Base-by-base conservation (phyloP, 2,329 filamentous ascomycete species). In the Cercospora janseana region DNA sequence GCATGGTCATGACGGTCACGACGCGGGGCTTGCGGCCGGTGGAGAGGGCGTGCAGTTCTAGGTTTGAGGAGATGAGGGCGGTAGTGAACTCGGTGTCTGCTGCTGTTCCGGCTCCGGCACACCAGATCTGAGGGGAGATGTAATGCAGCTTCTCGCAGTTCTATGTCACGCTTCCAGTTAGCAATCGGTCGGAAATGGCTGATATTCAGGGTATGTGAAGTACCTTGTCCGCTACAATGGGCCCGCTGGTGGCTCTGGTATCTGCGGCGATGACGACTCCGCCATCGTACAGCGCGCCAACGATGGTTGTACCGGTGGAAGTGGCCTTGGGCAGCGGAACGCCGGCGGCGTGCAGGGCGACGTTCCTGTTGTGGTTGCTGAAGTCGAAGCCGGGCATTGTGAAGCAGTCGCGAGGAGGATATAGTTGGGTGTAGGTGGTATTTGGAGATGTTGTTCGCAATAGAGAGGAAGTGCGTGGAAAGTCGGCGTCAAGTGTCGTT, bases 61-160 rank as follows among this genome's bases (percentile, higher is more conserved):
- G 86, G 77, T 97, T 93, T 60, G 93, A 98, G 66, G 91, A 96
- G 78, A 97, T 95, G 73, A 98, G 85, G 69, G 92, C 87, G 53
- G 93, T 98, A 63, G 93, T 98, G 79, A 98, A 98, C 77, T 98
- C 93, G 60, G 92, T 97, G 73, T 98, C 93, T 65, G 93, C 93
- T 56, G 93, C 93, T 44, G 93, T 98, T 72, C 94, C 93, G 62
- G 93, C 94, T 63, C 93, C 93, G 7, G 93, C 93, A 75, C 93
- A 98, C 93, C 93, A 98, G 74, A 98, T 98, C 73, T 96, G 90
- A 53, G 93, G 92, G 34, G 93, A 81, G 72, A 98, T 98, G 79
- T 94, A 98, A 78, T 98, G 93, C 59, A 98, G 85, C 79, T 98
- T 98, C 77, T 98, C 92, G 79, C 93, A 97, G 81, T 98, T 98